Base-by-base conservation (phyloP, 345 rosid genomes). In the Brassica nigra region DNA sequence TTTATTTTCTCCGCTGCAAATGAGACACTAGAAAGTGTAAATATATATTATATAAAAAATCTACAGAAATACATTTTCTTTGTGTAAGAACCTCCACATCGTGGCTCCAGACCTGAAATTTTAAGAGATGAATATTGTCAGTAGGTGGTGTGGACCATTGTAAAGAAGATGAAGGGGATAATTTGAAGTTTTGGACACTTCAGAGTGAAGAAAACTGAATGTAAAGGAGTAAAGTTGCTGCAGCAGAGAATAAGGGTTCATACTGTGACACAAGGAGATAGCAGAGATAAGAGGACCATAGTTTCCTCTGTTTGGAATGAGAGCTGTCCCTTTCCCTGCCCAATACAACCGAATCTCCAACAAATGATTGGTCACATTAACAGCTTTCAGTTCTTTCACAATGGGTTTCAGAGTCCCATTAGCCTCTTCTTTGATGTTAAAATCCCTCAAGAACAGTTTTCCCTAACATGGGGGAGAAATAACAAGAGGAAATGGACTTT, bases 251-350 rank as follows among this genome's bases (percentile, higher is more conserved):
- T 6, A 58, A 57, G 62, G 10, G 62, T 66, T 1, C 85, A 37
- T 70, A 85, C 88, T 69, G 28, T 84, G 81, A 57, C 81, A 77
- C 10, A 85, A 83, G 36, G 90, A 86, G 68, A 91, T 86, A 1
- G 92, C 93, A 42, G 94, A 91, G 71, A 89, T 81, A 15, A 91
- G 78, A 69, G 91, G 63, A 58, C 63, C 63, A 58, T 58, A 58
- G 31, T 58, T 58, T 58, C 63, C 63, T 58, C 63, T 58, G 29
- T 8, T 4, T 2, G 63, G 63, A 9, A 58, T 58, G 30, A 58
- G 63, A 4, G 63, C 1, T 23, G 63, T 58, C 31, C 63, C 63
- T 58, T 58, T 58, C 29, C 63, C 63, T 4, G 63, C 63, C 63
- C 63, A 58, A 58, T 58, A 58, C 6, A 58, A 58, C 63, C 63